Conservation (phyloP, 345 rosid species). For the Kernera saxatilis region DNA sequence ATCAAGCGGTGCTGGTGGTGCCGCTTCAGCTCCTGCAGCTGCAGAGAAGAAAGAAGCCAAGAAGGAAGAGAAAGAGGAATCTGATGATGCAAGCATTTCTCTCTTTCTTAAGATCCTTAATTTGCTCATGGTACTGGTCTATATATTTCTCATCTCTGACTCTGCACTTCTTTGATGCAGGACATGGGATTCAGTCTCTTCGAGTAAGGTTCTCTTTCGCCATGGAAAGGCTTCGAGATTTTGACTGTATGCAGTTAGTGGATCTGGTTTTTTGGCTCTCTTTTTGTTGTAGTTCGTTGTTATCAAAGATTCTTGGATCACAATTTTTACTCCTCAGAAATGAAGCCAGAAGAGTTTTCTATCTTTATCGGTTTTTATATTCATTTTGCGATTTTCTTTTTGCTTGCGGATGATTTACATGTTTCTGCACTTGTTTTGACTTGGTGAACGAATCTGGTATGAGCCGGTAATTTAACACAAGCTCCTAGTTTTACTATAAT, state of each 20-base stretch:
- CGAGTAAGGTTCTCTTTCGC: slow-evolving; percentile 37
- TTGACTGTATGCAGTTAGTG: slow-evolving; percentile 24
- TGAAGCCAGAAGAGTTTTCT: not conserved
- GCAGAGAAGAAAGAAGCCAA: slow-evolving; percentile 68
- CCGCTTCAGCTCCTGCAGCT: slow-evolving; percentile 45
- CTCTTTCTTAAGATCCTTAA: not conserved
- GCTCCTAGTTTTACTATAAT: too few species aligned
- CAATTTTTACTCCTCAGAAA: not conserved
- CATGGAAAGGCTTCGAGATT: not conserved
- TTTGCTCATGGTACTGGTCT: not conserved
- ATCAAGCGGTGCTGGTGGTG: slow-evolving; percentile 33
- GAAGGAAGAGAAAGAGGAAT: slow-evolving; percentile 74
- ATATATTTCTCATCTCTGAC: not conserved
- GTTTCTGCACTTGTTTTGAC: not conserved
- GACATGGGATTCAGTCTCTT: slow-evolving; percentile 87
- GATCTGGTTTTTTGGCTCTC: not conserved
- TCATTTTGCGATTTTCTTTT: not conserved
- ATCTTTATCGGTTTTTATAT: not conserved
- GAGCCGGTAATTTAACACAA: not conserved
- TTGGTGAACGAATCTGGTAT: not conserved
- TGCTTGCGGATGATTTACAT: not conserved
- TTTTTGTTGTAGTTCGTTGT: not conserved
- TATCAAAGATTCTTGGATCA: slow-evolving; percentile 3
- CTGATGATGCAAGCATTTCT: slow-evolving; percentile 52
- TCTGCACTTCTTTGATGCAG: slow-evolving; percentile 31